These are phyloP conservation scores for Fusarium drepaniforme DNA, from an alignment of 2,329 filamentous ascomycete genomes.

Conservation along the genomic window DNA sequence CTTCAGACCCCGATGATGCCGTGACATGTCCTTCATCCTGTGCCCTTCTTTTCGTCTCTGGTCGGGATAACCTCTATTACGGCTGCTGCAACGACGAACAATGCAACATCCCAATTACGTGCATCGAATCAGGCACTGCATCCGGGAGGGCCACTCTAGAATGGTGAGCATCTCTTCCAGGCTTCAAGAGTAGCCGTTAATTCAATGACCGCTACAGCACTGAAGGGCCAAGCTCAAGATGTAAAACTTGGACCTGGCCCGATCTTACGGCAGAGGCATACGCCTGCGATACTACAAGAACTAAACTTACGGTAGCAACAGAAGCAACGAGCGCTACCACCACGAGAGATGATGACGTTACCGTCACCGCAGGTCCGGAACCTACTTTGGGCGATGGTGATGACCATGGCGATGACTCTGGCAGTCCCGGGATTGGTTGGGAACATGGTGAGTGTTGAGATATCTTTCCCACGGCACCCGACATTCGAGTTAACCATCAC, in stretches of 20 bases:
- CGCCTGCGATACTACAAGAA: conserved; percentile 15
- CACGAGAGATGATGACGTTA: too few species aligned
- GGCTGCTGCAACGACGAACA: conserved; percentile 19
- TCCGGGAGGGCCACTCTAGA: background rate
- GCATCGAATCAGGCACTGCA: conserved; percentile 25
- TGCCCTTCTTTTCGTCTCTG: conserved; percentile 5
- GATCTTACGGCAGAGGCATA: conserved; percentile 1
- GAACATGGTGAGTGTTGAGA: background rate
- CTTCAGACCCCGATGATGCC: background rate
- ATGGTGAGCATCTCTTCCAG: conserved; percentile 5
- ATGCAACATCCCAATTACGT: conserved; percentile 18
- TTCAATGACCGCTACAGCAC: conserved; percentile 4
- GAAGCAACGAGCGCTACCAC: background rate
- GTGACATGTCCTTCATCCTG: conserved; percentile 10
- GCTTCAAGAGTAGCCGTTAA: background rate
- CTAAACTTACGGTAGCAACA: conserved; percentile 9
- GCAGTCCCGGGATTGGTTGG: background rate
- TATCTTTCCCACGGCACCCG: too few species aligned
- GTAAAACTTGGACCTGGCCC: conserved; percentile 30
- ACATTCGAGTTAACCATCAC: background rate
- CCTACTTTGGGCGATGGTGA: too few species aligned
- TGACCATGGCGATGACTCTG: background rate
- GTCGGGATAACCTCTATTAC: background rate
- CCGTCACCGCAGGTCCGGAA: too few species aligned
- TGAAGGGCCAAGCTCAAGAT: conserved; percentile 7